Conservation (phyloP, 2,329 filamentous ascomycete genomes). For the Dactylellina sp. region DNA sequence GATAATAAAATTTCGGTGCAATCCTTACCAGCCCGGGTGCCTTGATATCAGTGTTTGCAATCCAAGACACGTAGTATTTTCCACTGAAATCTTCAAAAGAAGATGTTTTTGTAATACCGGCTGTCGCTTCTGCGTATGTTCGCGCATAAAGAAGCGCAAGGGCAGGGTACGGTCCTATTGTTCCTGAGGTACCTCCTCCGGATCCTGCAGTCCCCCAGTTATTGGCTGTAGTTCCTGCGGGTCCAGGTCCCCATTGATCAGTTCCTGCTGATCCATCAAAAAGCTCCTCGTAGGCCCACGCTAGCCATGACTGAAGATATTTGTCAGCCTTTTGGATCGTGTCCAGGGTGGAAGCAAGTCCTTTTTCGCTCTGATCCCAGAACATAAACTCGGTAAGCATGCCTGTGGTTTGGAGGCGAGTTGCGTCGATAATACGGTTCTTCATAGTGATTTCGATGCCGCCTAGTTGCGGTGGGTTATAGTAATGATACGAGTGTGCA, state of each 20-base stretch:
- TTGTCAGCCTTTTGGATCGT: slow-evolving; percentile 34
- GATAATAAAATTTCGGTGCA: slow-evolving; percentile 44
- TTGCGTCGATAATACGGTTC: slow-evolving; percentile 51
- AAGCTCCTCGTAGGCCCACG: slow-evolving; percentile 54
- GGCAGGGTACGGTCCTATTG: slow-evolving; percentile 9
- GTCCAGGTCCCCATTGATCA: slow-evolving; percentile 16
- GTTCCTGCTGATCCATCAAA: slow-evolving; percentile 30
- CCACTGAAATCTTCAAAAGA: slow-evolving; percentile 50
- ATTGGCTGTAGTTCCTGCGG: slow-evolving; percentile 8
- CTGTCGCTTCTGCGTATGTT: slow-evolving; percentile 51
- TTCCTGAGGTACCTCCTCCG: slow-evolving; percentile 4
- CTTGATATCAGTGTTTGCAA: slow-evolving; percentile 36
- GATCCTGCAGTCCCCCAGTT: not conserved
- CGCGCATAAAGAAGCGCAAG: slow-evolving; percentile 35
- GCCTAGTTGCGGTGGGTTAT: slow-evolving; percentile 50
- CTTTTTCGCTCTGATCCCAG: slow-evolving; percentile 27
- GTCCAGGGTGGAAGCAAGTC: slow-evolving; percentile 20
- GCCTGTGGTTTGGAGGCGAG: slow-evolving; percentile 40
- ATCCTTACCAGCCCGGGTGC: slow-evolving; percentile 50
- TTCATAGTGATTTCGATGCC: slow-evolving; percentile 51
- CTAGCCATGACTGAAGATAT: slow-evolving; percentile 53
- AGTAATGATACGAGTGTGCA: slow-evolving; percentile 54
- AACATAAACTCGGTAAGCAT: slow-evolving; percentile 53
- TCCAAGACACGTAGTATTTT: slow-evolving; percentile 54
- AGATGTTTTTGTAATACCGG: slow-evolving; percentile 42